Evolutionary conservation across 2,329 filamentous ascomycete genomes (phyloP), one percentile per base, ranked within the genome.

Genomic region (Phaeoacremonium minimum): DNA sequence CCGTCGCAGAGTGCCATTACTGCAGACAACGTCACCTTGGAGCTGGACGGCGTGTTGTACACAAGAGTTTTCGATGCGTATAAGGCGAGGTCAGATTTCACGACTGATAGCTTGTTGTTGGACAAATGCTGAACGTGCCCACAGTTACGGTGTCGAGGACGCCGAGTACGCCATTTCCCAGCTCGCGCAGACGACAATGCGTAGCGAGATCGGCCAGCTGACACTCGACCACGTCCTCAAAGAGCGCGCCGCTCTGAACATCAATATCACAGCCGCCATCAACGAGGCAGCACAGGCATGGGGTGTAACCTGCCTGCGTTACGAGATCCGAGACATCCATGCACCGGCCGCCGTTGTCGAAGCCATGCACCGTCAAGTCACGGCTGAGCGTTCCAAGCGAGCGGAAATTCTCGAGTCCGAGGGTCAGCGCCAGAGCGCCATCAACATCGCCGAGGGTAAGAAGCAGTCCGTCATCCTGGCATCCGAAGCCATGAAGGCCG

Each of bases 151-250:
- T 26, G 93, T 98, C 19, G 93, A 98, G 66, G 93, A 98, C 58
- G 91, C 93, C 44, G 93, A 98, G 61, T 98, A 98, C 63, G 93
- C 93, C 62, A 97, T 98, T 59, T 93, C 87, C 7, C 93, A 98
- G 60, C 83, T 98, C 32, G 93, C 93, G 13, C 93, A 98, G 67
- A 98, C 93, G 9, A 97, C 93, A 1, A 98, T 98, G 93, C 88
- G 93, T 53, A 94, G 86, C 55, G 93, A 98, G 64, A 98, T 98
- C 53, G 93, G 93, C 46, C 93, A 97, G 63, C 75, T 98, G 42
- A 87, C 88, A 1, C 85, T 98, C 51, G 93, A 98, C 64, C 91
- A 98, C 65, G 93, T 98, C 30, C 77, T 98, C 40, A 97, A 97
- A 62, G 93, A 98, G 73, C 88, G 93, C 46, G 88, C 90, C 4